These are phyloP conservation scores for Colletotrichum sp. DNA, from an alignment of 2,329 filamentous ascomycete genomes.

Conservation along the genomic window DNA sequence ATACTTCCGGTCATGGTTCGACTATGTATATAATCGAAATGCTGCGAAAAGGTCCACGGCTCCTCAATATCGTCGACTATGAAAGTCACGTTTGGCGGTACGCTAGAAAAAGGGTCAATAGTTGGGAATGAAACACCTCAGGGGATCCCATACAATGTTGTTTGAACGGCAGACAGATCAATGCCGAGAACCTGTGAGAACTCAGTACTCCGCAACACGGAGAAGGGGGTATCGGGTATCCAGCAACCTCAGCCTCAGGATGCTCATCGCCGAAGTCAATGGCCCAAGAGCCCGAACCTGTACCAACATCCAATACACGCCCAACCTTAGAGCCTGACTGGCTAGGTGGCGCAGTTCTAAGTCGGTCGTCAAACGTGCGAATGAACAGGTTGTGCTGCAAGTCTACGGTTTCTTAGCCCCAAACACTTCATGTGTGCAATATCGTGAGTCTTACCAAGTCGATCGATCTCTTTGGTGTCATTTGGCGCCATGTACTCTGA, in stretches of 20 bases:
- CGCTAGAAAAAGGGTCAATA: neutral
- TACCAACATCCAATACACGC: neutral
- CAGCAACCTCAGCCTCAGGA: neutral
- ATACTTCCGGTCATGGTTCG: neutral
- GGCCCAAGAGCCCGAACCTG: neutral
- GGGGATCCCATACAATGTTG: neutral
- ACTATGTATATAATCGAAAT: neutral
- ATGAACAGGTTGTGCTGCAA: neutral
- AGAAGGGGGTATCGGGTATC: too few relatives aligned
- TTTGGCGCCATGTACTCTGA: neutral
- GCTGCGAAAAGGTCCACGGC: neutral
- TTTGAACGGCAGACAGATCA: neutral
- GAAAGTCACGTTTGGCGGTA: neutral
- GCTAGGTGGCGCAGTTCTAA: neutral
- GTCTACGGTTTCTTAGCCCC: neutral
- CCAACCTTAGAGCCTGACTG: neutral
- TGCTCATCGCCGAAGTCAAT: neutral
- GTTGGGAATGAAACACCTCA: neutral
- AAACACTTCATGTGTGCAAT: rapidly evolving
- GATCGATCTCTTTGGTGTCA: neutral
- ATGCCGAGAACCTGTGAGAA: neutral
- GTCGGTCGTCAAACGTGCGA: neutral
- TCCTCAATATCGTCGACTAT: neutral
- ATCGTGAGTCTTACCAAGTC: neutral
- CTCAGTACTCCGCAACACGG: neutral